Evolutionary conservation across 352 stramenopile species (phyloP), one percentile per base, ranked within the genome.

Genomic region (Phytophthora macrochlamydospora): DNA sequence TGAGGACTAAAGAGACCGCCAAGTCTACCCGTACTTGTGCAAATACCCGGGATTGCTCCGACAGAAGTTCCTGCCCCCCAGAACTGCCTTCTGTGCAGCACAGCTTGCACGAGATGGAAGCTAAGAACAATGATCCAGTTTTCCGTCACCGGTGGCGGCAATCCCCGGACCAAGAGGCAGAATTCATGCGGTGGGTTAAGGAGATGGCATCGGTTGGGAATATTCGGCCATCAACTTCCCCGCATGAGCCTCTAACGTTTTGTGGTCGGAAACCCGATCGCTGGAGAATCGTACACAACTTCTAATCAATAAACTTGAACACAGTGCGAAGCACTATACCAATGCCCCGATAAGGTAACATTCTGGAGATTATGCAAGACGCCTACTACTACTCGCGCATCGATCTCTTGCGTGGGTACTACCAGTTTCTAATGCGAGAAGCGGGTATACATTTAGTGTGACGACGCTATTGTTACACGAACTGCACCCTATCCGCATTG

Each of bases 281-380:
- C 56, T 42, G 70, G 59, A 18, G 65, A 0, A 78, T 78, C 7
- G 59, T 74, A 3, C 60, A 75, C 33, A 65, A 62, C 31, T 72
- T 49, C 32, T 44, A 51, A 2, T 38, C 43, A 5, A 53, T 71
- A 8, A 59, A 65, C 30, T 33, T 33, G 8, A 30, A 62, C 9
- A 62, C 51, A 32, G 12, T 59, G 18, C 24, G 40, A 2, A 2
- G 38, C 2, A 59, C 31, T 3, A 4, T 69, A 1, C 51, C 61
- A 7, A 61, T 74, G 32, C 65, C 60, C 0, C 35, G 69, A 14
- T 71, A 78, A 29, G 50, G 69, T 44, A 33, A 9, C 12, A 60
- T 59, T 2, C 50, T 56, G 7, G 43, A 67, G 43, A 68, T 50
- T 65, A 46, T 63, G 35, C 35, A 40, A 40, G 35, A 11, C 6